phyloP scores from a whole-genome alignment of 208 protist genomes.

The Acanthamoeba triangularis region DNA sequence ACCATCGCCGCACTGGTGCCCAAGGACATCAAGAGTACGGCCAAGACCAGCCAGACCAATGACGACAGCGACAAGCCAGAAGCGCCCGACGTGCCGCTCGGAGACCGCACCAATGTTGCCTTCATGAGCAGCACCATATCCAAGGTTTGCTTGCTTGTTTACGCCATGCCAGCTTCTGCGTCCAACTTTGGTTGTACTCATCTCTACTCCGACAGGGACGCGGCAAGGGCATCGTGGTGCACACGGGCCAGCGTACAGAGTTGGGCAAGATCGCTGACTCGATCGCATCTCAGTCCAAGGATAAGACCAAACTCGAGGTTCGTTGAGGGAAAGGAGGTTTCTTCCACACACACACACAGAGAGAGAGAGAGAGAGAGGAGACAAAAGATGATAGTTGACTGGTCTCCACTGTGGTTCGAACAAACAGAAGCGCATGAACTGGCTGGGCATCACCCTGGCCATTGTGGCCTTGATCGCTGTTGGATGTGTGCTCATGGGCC shows the following conservation, averaged over 20 bases:
- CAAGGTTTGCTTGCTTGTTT: neutral
- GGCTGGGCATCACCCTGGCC: conserved; percentile 64
- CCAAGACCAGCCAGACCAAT: neutral
- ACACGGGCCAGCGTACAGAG: conserved; percentile 64
- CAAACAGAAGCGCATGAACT: conserved; percentile 39
- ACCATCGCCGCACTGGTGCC: conserved; percentile 1
- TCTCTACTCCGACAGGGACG: neutral
- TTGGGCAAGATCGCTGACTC: conserved; percentile 67
- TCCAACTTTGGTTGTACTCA: neutral
- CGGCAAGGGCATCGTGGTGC: conserved; percentile 63
- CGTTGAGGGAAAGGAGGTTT: too few species aligned
- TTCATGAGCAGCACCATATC: conserved; percentile 74
- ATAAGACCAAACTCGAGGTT: conserved; percentile 52
- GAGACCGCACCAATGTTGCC: conserved; percentile 42
- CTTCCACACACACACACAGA: too few species aligned
- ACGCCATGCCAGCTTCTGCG: neutral
- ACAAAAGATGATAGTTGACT: neutral
- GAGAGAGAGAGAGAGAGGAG: too few species aligned
- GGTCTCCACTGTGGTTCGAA: neutral
- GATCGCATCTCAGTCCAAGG: neutral
- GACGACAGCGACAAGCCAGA: neutral
- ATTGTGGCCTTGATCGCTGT: conserved; percentile 30
- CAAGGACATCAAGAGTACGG: neutral
- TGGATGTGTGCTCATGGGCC: conserved; percentile 39
- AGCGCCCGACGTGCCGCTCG: neutral